Percentiles rank a stretch among this genome's conserved stretches.
These are phyloP conservation scores for Sphaerulina vaccinii DNA, from an alignment of 2,329 filamentous ascomycete species.

Conservation along the genomic window DNA sequence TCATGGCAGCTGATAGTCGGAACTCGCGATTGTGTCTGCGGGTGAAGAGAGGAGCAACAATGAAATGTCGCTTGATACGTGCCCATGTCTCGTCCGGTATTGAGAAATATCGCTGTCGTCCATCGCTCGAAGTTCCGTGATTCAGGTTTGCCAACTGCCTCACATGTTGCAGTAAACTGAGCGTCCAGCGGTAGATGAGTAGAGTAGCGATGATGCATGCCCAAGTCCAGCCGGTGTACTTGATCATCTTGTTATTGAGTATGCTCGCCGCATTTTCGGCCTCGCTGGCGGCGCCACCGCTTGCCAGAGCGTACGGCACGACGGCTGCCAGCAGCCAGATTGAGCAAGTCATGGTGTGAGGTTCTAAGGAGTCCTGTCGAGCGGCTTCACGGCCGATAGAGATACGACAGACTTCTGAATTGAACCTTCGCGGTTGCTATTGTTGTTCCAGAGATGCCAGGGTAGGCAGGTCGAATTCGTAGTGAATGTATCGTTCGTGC, in stretches of 20 bases:
- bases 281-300: conserved; percentile 10
- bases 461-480: background rate
- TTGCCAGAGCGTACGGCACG: conserved; percentile 15
- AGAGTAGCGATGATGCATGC: conserved; percentile 62
- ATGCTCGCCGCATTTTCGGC: conserved; percentile 19
- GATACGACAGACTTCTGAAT: background rate
- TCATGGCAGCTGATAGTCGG: conserved; percentile 50
- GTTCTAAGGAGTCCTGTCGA: background rate
- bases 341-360: conserved; percentile 14
- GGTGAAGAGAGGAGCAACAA: conserved; percentile 49
- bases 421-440: background rate
- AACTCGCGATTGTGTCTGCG: conserved; percentile 53
- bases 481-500: conserved; percentile 17
- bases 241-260: conserved; percentile 35
- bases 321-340: conserved; percentile 24
- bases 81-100: conserved; percentile 54
- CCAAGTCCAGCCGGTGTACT: conserved; percentile 50
- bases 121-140: conserved; percentile 59
- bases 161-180: conserved; percentile 64
- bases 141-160: conserved; percentile 72
- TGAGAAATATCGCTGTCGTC: conserved; percentile 71
- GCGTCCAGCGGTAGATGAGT: conserved; percentile 64
- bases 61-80: conserved; percentile 47
- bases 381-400: background rate
- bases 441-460: background rate